Conservation (phyloP, 805 yeast species). For the Kregervanrija pseudodelftensis region DNA sequence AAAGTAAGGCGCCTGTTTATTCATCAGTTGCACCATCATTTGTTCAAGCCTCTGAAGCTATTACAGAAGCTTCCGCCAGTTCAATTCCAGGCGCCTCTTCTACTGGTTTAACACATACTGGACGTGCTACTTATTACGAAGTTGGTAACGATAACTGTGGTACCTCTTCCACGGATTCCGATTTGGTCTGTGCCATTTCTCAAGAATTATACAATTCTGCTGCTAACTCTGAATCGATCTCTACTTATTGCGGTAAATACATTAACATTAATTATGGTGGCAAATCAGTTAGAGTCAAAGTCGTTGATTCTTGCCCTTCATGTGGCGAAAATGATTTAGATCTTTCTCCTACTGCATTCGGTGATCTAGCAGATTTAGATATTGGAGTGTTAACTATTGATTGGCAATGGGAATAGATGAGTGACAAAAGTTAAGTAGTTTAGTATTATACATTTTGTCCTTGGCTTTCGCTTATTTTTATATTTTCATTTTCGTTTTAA, state of each 20-base stretch:
- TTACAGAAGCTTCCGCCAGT: slow-evolving; percentile 1
- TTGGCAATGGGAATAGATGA: slow-evolving; percentile 34
- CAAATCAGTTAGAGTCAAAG: slow-evolving; percentile 44
- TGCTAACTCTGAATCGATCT: slow-evolving; percentile 20
- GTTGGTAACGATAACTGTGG: slow-evolving; percentile 49
- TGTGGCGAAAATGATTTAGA: slow-evolving; percentile 42
- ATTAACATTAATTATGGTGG: slow-evolving; percentile 40
- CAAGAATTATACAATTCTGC: slow-evolving; percentile 31
- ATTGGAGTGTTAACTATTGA: slow-evolving; percentile 41
- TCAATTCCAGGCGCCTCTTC: slow-evolving; percentile 9
- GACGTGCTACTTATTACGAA: slow-evolving; percentile 44
- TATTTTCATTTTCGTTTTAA: neutral
- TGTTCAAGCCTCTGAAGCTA: slow-evolving; percentile 3
- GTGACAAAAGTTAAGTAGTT: neutral
- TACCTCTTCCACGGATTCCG: slow-evolving; percentile 31
- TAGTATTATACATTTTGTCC: neutral
- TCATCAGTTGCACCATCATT: neutral
- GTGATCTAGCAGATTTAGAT: slow-evolving; percentile 35
- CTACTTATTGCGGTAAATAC: slow-evolving; percentile 42
- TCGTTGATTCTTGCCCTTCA: slow-evolving; percentile 47
- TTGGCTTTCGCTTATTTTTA: neutral
- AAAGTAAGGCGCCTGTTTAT: neutral
- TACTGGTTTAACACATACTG: slow-evolving; percentile 18
- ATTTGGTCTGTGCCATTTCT: slow-evolving; percentile 44
- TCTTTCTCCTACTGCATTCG: slow-evolving; percentile 48